These are phyloP conservation scores for Protomyces arabidopsidicola DNA, from an alignment of 1,139 yeast genomes.

Conservation along the genomic window DNA sequence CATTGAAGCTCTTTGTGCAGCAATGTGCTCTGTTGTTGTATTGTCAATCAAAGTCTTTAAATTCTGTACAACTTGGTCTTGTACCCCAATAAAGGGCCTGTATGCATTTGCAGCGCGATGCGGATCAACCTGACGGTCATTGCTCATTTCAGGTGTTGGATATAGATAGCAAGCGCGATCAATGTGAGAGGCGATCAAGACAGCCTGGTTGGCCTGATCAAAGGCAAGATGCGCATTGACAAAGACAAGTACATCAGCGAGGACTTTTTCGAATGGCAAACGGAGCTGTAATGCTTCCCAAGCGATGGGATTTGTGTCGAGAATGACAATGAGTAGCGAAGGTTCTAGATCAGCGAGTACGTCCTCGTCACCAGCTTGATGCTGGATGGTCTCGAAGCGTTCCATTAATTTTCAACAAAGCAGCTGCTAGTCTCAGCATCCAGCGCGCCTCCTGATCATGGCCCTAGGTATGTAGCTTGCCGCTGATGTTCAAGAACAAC, in stretches of 20 bases:
- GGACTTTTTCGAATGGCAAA: conserved; percentile 51
- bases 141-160: conserved; percentile 46
- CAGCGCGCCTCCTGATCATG: not conserved
- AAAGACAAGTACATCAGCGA: conserved; percentile 61
- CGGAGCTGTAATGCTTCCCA: conserved; percentile 57
- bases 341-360: conserved; percentile 43
- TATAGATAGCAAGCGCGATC: conserved; percentile 66
- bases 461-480: not conserved
- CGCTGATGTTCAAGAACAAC: not conserved
- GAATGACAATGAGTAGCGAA: conserved; percentile 68
- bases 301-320: conserved; percentile 72
- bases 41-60: conserved; percentile 50
- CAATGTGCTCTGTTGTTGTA: conserved; percentile 35
- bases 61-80: conserved; percentile 66
- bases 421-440: too few species aligned
- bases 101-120: conserved; percentile 51
- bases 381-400: conserved; percentile 13
- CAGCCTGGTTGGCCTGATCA: conserved; percentile 78
- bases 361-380: not conserved
- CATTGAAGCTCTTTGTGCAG: conserved; percentile 44
- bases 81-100: conserved; percentile 76
- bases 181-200: conserved; percentile 74
- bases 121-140: conserved; percentile 25
- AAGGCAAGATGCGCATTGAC: conserved; percentile 82
- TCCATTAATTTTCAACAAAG: conserved; percentile 1